Evolutionary conservation across 2,329 filamentous ascomycete species (phyloP).

Genomic region (Fusarium fujikuroi): DNA sequence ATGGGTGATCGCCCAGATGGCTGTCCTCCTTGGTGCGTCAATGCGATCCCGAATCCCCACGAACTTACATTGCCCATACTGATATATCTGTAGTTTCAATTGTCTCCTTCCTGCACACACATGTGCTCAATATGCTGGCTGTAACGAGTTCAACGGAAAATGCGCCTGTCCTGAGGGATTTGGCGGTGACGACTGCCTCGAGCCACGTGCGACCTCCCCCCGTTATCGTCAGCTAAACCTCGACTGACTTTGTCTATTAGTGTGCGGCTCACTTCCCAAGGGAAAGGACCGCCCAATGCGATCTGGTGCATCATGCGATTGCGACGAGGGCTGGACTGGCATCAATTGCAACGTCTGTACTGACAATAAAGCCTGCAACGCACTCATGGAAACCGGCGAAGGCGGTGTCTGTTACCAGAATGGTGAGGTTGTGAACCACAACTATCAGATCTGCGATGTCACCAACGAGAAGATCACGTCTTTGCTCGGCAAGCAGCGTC

Average conservation of each 20-base stretch:
- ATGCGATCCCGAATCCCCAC: not conserved
- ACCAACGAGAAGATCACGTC: constrained; percentile 95
- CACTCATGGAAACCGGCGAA: constrained; percentile 83
- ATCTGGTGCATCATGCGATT: constrained; percentile 77
- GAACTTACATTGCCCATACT: not conserved
- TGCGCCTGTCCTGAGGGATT: constrained; percentile 93
- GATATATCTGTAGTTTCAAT: constrained; percentile 78
- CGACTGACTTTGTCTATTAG: constrained; percentile 49
- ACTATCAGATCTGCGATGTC: constrained; percentile 97
- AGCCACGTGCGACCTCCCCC: constrained; percentile 68
- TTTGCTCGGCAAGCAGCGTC: constrained; percentile 83
- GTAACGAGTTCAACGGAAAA: constrained; percentile 90
- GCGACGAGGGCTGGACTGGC: constrained; percentile 92
- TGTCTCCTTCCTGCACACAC: constrained; percentile 93
- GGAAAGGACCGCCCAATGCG: constrained; percentile 83
- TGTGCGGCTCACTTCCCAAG: constrained; percentile 88
- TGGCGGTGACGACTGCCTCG: constrained; percentile 91
- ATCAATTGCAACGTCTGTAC: constrained; percentile 99
- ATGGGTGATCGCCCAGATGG: constrained; percentile 78
- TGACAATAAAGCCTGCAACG: constrained; percentile 83
- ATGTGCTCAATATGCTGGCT: constrained; percentile 90
- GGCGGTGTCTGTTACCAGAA: constrained; percentile 93
- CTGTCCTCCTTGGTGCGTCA: constrained; percentile 77
- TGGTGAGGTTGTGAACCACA: constrained; percentile 90
- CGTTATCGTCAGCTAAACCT: not conserved